Base-by-base conservation (phyloP, 495 filamentous ascomycete genomes). In the Niebla homalea region DNA sequence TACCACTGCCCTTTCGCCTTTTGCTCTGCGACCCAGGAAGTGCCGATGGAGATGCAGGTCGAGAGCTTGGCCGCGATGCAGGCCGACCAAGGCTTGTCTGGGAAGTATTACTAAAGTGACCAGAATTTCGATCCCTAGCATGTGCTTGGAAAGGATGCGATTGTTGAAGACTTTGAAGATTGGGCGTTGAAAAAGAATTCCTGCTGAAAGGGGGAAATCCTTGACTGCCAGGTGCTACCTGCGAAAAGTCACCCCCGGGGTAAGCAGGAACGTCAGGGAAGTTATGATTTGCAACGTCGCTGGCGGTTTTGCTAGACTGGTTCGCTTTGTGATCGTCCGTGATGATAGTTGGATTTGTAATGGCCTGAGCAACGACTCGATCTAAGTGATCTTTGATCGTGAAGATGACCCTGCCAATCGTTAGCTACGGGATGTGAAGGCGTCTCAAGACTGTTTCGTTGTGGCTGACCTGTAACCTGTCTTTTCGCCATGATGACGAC, bases 251-350 rank as follows among this genome's bases (percentile, higher is more conserved):
- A 53, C 67, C 64, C 36, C 68, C 71, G 16, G 71, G 70, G 20
- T 75, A 48, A 38, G 67, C 64, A 36, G 64, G 66, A 22, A 65
- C 65, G 58, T 73, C 70, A 21, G 67, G 56, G 26, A 70, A 50
- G 40, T 67, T 61, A 12, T 66, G 63, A 2, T 63, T 67, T 36
- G 65, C 18, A 7, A 48, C 20, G n/a, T 48, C 45, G 25, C 45
- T 16, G 16, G 21, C 16, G 1, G 19, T 36, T 19, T 36, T 29
- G 14, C 15, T 48, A 19, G 45, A 8, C 5, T 48, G 45, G 51
- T 85, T 81, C 3, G 87, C 89, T 64, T 97, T 97, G 67, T 97
- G 90, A 61, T 97, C 89, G 64, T 97, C 90, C 1, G 90, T 96
- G 57, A 97, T 95, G 74, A 94, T 83, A 49, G 94, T 92, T 0